Evolutionary conservation across 306 rosid genomes (phyloP).

Genomic region (Corylus americana): DNA sequence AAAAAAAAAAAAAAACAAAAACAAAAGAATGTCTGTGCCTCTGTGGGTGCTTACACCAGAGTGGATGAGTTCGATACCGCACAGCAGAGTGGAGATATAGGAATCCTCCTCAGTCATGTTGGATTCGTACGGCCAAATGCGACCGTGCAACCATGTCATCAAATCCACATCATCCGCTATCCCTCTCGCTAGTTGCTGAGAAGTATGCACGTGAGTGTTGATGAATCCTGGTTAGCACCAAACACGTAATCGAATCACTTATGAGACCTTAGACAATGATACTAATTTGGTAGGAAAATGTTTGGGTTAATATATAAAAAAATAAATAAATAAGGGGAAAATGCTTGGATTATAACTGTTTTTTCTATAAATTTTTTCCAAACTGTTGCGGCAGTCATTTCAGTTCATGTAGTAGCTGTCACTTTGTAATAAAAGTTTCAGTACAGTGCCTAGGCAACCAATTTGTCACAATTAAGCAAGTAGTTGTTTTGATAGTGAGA

Average conservation of each 20-base stretch:
- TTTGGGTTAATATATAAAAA: too few relatives aligned
- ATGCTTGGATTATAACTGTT: too few relatives aligned
- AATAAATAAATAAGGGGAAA: too few relatives aligned
- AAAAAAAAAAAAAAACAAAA: neutral
- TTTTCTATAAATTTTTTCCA: too few relatives aligned
- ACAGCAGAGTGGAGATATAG: slow-evolving; percentile 70
- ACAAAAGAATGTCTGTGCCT: neutral
- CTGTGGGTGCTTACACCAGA: slow-evolving; percentile 51
- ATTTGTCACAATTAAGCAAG: too few relatives aligned
- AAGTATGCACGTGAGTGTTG: slow-evolving; percentile 82
- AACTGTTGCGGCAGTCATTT: too few relatives aligned
- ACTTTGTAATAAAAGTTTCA: too few relatives aligned
- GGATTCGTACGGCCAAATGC: slow-evolving; percentile 95
- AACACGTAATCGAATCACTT: neutral
- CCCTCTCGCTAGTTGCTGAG: slow-evolving; percentile 84
- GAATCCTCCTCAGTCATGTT: slow-evolving; percentile 77
- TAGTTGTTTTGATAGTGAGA: too few relatives aligned
- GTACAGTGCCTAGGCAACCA: too few relatives aligned
- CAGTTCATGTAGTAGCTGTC: too few relatives aligned
- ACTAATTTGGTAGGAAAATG: too few relatives aligned
- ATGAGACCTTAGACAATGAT: too few relatives aligned
- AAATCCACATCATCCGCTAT: slow-evolving; percentile 91
- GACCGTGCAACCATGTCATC: slow-evolving; percentile 79
- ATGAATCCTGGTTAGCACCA: slow-evolving; percentile 48
- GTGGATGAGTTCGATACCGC: slow-evolving; percentile 81